Base-by-base conservation (phyloP, 768 basidiomycete genomes). In the Auricularia sp. region DNA sequence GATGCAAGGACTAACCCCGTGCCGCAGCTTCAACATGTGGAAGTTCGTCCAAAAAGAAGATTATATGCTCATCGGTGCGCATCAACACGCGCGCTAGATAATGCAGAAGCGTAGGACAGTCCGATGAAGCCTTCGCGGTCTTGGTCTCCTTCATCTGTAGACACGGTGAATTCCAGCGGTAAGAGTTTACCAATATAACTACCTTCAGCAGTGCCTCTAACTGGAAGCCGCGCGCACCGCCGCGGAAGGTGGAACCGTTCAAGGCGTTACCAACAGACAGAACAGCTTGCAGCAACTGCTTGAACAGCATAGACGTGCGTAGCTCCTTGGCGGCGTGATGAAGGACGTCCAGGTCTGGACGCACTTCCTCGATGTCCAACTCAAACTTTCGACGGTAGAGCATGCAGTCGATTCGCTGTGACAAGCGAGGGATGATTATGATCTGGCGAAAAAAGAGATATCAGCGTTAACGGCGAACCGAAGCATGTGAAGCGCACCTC, bases 21-120 rank as follows among this genome's bases (percentile, higher is more conserved):
- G 92, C 88, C 10, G 92, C 94, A 3, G 90, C 84, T 72, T 94
- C 92, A 2, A 97, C 69, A 71, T 85, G 86, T 1, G 91, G 87
- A 69, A 92, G 75, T 13, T 95, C 94, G 33, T 92, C 87, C 3
- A 90, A 81, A 73, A 94, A 95, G 18, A 80, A 79, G 3, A 89
- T 76, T 13, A 92, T 72, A 0, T 80, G 76, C 0, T 88, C 82
- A 70, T 94, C 86, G 5, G 81, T 81, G 36, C 86, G 82, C 65
- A 90, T 70, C 16, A 96, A 78, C 5, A 90, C 81, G 59, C 83
- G 82, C 13, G 90, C 92, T n/a, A 96, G 73, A 71, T 93, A 96
- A 73, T 96, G 94, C 13, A 97, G 79, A n/a, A 98, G 77, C 0
- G 93, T 96, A 0, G 94, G 92, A 68, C 92, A 95, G 6, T 84